Base-by-base conservation (phyloP, 192 early-diverging fungal species). In the Chytriomyces sp. region DNA sequence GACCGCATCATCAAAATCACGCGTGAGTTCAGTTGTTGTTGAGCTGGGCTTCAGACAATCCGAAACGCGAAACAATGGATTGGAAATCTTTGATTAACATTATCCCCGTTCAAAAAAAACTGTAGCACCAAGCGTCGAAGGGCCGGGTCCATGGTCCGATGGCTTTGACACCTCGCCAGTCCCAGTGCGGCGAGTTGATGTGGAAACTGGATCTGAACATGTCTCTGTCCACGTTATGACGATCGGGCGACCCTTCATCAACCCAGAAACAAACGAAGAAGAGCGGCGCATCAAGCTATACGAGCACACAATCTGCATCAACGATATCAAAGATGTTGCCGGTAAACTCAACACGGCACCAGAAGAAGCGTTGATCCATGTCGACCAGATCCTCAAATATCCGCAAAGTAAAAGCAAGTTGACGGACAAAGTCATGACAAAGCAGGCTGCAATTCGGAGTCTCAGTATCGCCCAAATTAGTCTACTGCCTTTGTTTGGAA, bases 81-180 rank as follows among this genome's bases (percentile, higher is more conserved):
- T n/a, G n/a, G n/a, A n/a, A n/a, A n/a, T n/a, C n/a, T n/a, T n/a
- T 0, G 35, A 35, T 35, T 35, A 4, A 35, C 35, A 35, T 35
- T 35, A 2, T 35, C 35, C 35, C 35, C 35, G 3, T 35, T 35
- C 2, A 35, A 35, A 35, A 1, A 35, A 35, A 35, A 35, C 35
- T 35, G 2, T 35, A 64, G 69, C 23, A 1, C 69, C 69, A 11
- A 45, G 69, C 45, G 24, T 20, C 59, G 26, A 59, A n/a, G 53
- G 35, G 8, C 11, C 16, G n/a, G 69, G 69, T 59, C 69, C 69
- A 18, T 72, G 69, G 69, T 48, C 48, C 45, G 69, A 72, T 72
- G 4, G 9, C 9, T 13, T 26, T 43, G 23, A 13, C 18, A 50
- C 69, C 5, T 72, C 69, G 3, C 53, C 53, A 9, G 53, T 72